These are phyloP conservation scores for Melampsora allii-populina DNA, from an alignment of 1,284 basidiomycete species.

Conservation along the genomic window DNA sequence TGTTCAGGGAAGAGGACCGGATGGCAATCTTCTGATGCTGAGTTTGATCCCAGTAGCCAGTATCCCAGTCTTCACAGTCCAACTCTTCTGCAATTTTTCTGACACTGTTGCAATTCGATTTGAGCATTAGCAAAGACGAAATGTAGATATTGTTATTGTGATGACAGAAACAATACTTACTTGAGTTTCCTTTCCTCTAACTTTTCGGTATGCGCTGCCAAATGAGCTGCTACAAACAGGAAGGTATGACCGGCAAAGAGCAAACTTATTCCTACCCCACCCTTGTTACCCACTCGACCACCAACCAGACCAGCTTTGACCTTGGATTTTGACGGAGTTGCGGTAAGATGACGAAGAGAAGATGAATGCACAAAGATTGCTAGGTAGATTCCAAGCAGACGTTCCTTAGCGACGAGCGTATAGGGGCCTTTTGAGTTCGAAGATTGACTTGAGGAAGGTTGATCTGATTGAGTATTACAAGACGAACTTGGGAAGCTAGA, in stretches of 20 bases:
- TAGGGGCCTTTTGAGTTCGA: constrained; percentile 58
- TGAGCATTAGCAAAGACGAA: too few relatives aligned
- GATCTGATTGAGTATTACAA: background rate
- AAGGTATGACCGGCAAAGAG: constrained; percentile 69
- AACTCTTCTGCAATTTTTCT: constrained; percentile 3
- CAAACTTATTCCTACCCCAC: constrained; percentile 69
- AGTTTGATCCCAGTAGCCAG: background rate
- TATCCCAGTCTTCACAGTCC: background rate
- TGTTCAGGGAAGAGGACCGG: background rate
- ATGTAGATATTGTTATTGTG: too few relatives aligned
- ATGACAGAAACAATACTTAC: too few relatives aligned
- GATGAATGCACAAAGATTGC: constrained; percentile 47
- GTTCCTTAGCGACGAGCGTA: constrained; percentile 72
- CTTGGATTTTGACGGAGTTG: constrained; percentile 57
- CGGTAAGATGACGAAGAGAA: constrained; percentile 30
- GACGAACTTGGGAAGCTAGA: background rate
- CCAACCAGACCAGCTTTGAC: constrained; percentile 83
- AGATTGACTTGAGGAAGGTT: background rate
- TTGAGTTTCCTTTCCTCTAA: background rate
- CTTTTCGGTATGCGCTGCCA: constrained; percentile 60
- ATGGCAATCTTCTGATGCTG: background rate
- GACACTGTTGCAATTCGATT: background rate
- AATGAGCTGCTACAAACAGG: constrained; percentile 78
- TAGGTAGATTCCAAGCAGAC: constrained; percentile 79
- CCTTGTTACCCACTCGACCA: constrained; percentile 73